Evolutionary conservation across 768 basidiomycete genomes (phyloP).

Genomic region (Pseudohyphozyma bogoriensis): DNA sequence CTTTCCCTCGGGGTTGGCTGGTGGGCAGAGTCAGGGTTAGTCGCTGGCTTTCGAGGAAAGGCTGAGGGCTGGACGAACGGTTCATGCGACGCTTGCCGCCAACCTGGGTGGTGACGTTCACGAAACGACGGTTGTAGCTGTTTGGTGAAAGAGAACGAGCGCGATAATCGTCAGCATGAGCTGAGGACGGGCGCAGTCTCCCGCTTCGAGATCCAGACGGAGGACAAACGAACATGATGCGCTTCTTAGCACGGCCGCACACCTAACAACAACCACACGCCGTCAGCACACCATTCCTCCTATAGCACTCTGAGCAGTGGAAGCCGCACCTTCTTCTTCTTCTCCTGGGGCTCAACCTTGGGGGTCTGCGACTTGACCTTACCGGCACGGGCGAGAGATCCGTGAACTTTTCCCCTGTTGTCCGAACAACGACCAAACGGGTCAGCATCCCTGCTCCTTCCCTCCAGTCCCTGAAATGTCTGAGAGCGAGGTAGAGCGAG

Average conservation of each 20-base stretch:
- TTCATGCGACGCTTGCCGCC: constrained; percentile 46
- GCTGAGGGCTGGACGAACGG: neutral
- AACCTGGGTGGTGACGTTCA: constrained; percentile 54
- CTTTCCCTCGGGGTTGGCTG: constrained; percentile 3
- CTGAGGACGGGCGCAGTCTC: too few relatives aligned
- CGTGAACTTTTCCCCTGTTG: constrained; percentile 32
- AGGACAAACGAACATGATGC: constrained; percentile 33
- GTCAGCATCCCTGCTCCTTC: neutral
- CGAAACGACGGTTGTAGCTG: constrained; percentile 72
- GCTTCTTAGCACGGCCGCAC: constrained; percentile 87
- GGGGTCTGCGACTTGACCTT: constrained; percentile 98
- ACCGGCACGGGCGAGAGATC: constrained; percentile 33
- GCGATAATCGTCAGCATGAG: too few relatives aligned
- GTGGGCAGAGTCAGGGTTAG: neutral
- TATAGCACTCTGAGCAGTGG: neutral
- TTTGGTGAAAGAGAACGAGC: constrained; percentile 16
- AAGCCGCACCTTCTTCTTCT: constrained; percentile 86
- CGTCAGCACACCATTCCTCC: neutral
- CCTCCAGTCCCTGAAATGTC: too few relatives aligned
- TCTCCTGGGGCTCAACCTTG: constrained; percentile 97
- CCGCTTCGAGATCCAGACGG: too few relatives aligned
- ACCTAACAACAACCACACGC: neutral
- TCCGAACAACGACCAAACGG: neutral
- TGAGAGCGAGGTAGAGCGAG: too few relatives aligned
- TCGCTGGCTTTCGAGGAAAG: neutral